Evolutionary conservation across 495 filamentous ascomycete species (phyloP), one percentile per base, ranked within the genome.

Genomic region (Hyaloscypha hepaticicola): DNA sequence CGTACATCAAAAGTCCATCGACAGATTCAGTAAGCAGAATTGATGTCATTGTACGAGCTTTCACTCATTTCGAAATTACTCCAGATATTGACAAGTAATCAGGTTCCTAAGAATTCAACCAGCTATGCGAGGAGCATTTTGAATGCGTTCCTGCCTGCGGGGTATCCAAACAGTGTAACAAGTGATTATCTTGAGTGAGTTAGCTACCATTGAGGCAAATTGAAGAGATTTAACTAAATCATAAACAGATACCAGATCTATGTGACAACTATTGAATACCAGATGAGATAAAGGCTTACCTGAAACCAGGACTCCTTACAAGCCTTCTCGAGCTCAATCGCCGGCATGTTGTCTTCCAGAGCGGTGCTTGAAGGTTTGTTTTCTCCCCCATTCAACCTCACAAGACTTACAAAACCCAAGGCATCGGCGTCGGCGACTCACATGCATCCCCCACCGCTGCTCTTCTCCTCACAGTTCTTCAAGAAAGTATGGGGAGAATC

Each of bases 301-400:
- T 21, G 28, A 14, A 14, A 25, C 21, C 66, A 93, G 89, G 95
- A 99, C 80, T 97, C 94, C 0, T 82, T 99, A 6, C 95, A 97
- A 77, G 95, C 95, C 33, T 99, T 99, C 77, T 90, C 91, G 60
- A 95, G 90, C 72, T 95, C 92, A 55, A 96, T 99, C 66, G 92
- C 93, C 4, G 90, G 92, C 2, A 80, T 99, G 9, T 79, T 99
- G 34, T 89, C 92, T 49, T 95, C 90, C 55, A 83, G 95, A 68
- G 95, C 95, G 1, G 92, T 97, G 3, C 83, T 99, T 48, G 86
- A 96, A 85, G 93, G 93, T 83, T 72, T 29, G 65, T 61, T 21
- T 19, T 19, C 58, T 63, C 27, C 55, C 16, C 3, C n/a, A 53
- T 4, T 5, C n/a, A 53, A 21, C 24, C n/a, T 0, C 50, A 26